These are phyloP conservation scores for Arthromyces matolae DNA, from an alignment of 768 basidiomycete species.

Conservation along the genomic window DNA sequence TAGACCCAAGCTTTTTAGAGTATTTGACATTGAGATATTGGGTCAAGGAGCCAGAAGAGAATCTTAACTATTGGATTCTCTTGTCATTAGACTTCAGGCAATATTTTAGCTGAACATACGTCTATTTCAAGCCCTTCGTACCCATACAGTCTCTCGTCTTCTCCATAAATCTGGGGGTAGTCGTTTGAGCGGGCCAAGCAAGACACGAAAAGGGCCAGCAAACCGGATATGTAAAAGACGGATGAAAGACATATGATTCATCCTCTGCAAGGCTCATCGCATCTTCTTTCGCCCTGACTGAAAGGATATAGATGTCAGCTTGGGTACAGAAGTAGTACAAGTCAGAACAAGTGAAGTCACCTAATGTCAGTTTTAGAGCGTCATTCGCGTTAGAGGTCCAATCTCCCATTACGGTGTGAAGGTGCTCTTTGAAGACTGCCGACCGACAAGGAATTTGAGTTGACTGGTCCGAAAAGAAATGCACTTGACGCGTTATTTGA, in stretches of 20 bases:
- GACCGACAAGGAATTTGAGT: neutral
- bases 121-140: conserved; percentile 83
- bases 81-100: neutral
- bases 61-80: conserved; percentile 53
- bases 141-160: conserved; percentile 95
- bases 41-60: conserved; percentile 83
- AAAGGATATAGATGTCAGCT: no score
- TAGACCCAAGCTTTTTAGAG: conserved; percentile 59
- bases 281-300: conserved; percentile 73
- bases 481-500: conserved; percentile 21
- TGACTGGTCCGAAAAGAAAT: neutral
- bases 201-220: conserved; percentile 22
- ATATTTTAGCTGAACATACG: conserved; percentile 40
- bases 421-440: no score
- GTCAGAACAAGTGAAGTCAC: conserved; percentile 42
- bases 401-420: no score
- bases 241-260: conserved; percentile 73
- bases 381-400: conserved; percentile 84
- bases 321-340: no score
- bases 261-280: conserved; percentile 50
- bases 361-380: conserved; percentile 69
- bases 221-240: conserved; percentile 92
- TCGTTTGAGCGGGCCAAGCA: neutral
- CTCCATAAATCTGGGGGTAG: conserved; percentile 78
- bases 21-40: conserved; percentile 72